Conservation (phyloP, 441 rosid genomes). For the Brassica hybrid region DNA sequence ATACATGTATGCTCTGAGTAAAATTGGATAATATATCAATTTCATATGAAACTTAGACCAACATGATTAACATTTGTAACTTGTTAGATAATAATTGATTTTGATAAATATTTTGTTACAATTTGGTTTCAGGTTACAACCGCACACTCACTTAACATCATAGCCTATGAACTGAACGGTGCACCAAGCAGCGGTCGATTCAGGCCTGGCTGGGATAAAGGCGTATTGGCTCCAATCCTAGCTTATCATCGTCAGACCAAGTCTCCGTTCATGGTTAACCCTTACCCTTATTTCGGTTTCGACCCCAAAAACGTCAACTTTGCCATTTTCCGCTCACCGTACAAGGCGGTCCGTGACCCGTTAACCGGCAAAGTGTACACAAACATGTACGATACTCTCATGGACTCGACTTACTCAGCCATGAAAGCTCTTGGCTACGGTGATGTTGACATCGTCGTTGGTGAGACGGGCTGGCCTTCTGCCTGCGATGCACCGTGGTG, state of each 20-base stretch:
- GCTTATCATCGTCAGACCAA: conserved; percentile 66
- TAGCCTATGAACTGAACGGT: conserved; percentile 45
- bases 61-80: neutral
- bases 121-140: conserved; percentile 57
- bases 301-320: no score
- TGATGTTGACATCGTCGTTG: no score
- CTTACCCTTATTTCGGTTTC: no score
- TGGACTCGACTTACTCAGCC: no score
- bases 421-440: no score
- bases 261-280: conserved; percentile 77
- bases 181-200: conserved; percentile 62
- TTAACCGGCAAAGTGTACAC: no score
- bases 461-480: no score
- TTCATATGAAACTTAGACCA: neutral
- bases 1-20: neutral
- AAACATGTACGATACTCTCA: no score
- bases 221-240: conserved; percentile 67
- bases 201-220: conserved; percentile 56
- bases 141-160: conserved; percentile 62
- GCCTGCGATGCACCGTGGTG: no score
- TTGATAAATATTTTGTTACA: neutral
- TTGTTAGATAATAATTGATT: neutral
- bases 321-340: no score
- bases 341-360: no score
- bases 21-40: no score